Evolutionary conservation across 2,329 filamentous ascomycete genomes (phyloP).

Genomic region (Botrytis sinoallii): DNA sequence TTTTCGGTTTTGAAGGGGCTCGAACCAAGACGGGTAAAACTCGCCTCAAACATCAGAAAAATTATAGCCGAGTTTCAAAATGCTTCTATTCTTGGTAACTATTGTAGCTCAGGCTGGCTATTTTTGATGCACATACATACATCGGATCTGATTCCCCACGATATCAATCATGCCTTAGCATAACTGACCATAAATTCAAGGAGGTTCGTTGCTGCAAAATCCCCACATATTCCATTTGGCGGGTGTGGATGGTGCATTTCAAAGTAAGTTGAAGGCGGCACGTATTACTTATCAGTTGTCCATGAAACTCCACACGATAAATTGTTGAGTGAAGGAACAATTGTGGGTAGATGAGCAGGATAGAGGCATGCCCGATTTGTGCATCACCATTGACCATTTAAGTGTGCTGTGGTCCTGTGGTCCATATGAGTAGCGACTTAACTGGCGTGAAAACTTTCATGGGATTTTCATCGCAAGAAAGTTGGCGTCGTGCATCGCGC

Average conservation of each 20-base stretch:
- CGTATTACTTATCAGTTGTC: background rate
- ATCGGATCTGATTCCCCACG: background rate
- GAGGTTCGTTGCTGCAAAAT: background rate
- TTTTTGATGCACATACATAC: background rate
- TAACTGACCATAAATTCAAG: background rate
- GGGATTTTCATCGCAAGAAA: background rate
- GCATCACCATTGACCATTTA: background rate
- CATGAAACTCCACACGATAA: background rate
- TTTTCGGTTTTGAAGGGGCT: background rate
- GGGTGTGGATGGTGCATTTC: background rate
- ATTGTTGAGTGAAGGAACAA: background rate
- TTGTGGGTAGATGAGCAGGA: background rate
- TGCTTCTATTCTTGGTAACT: background rate
- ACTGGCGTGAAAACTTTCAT: background rate
- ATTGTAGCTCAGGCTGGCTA: background rate
- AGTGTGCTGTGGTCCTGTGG: background rate
- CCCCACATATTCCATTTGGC: background rate
- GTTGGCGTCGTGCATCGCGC: background rate
- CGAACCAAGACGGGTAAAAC: background rate
- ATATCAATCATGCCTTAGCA: background rate
- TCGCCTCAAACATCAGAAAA: background rate
- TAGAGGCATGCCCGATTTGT: background rate
- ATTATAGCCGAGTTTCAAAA: background rate
- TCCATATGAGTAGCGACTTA: background rate
- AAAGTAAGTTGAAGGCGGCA: background rate